Base-by-base conservation (phyloP, 2,329 filamentous ascomycete species). In the Monilinia fructigena region DNA sequence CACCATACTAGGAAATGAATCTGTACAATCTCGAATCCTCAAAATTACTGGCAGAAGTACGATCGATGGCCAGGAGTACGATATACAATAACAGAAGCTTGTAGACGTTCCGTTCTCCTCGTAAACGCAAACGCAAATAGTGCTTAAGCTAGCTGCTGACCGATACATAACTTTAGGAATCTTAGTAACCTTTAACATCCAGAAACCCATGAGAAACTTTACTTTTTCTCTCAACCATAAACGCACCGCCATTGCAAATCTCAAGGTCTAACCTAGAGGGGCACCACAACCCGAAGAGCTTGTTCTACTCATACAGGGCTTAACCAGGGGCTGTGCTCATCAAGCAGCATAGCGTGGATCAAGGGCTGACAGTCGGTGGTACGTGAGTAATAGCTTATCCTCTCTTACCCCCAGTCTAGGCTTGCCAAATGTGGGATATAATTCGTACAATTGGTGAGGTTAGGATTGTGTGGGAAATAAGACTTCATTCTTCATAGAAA, bases 11-110 rank as follows among this genome's bases (percentile, higher is more conserved):
- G 31, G 28, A 60, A 50, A 50, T 23, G 42, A 35, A 48, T 23
- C 42, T 26, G 55, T 35, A 26, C 42, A 59, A 48, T 59, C 31
- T 31, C 18, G 40, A 59, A n/a, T 35, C 40, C 55, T 16, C 18
- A n/a, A 26, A 59, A 31, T 59, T n/a, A 47, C 56, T 35, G 58
- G 20, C 45, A 60, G 58, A 26, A 20, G 58, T 38, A 50, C 45
- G 58, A 60, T 50, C 26, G 18, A 31, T 31, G 47, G 6, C 55
- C 26, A 45, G 40, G 28, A 47, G 40, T 31, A 45, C 20, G 45
- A 47, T 16, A 50, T 18, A 26, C 20, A 18, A 42, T 40, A 18
- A 16, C 53, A 4, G 14, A 38, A 26, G 40, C 42, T 48, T 42
- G 20, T n/a, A 54, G 20, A 54, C 50, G 8, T 16, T 31, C 40